Evolutionary conservation across 2,329 filamentous ascomycete genomes (phyloP).

Genomic region (Penicillium griseofulvum): DNA sequence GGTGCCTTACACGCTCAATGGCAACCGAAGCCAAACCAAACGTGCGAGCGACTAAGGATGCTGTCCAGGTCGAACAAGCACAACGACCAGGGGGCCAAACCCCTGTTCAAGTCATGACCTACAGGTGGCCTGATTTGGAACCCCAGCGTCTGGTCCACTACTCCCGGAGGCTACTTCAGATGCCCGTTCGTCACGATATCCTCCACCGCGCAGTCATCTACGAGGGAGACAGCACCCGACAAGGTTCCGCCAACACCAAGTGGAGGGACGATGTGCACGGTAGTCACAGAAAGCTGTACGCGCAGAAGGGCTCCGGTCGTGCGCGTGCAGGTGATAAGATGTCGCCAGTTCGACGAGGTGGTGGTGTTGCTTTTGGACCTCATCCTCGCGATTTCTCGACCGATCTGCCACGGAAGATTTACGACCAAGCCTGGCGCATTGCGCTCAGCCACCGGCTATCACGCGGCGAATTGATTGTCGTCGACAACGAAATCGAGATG

Average conservation of each 20-base stretch:
- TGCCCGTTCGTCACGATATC: conserved; percentile 86
- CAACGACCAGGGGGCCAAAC: conserved; percentile 28
- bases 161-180: conserved; percentile 75
- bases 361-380: conserved; percentile 87
- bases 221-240: conserved; percentile 84
- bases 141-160: conserved; percentile 75
- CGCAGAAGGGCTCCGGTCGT: conserved; percentile 80
- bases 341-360: conserved; percentile 76
- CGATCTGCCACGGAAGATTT: conserved; percentile 79
- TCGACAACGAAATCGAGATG: conserved; percentile 71
- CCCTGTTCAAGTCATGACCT: conserved; percentile 79
- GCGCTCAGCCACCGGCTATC: conserved; percentile 89
- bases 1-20: conserved; percentile 46
- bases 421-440: conserved; percentile 92
- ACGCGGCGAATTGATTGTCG: conserved; percentile 80
- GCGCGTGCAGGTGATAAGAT: conserved; percentile 80
- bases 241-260: conserved; percentile 81
- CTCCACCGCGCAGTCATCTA: conserved; percentile 89
- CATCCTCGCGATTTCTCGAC: conserved; percentile 89
- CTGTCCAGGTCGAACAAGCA: background rate
- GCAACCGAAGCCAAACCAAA: conserved; percentile 46
- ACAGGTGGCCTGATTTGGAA: conserved; percentile 86
- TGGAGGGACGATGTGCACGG: conserved; percentile 80
- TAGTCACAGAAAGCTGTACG: conserved; percentile 74
- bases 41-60: background rate